Percentiles rank a stretch among this genome's conserved stretches.
Evolutionary conservation across 148 eudicot genomes (phyloP).

Genomic region (Diospyros kaki): DNA sequence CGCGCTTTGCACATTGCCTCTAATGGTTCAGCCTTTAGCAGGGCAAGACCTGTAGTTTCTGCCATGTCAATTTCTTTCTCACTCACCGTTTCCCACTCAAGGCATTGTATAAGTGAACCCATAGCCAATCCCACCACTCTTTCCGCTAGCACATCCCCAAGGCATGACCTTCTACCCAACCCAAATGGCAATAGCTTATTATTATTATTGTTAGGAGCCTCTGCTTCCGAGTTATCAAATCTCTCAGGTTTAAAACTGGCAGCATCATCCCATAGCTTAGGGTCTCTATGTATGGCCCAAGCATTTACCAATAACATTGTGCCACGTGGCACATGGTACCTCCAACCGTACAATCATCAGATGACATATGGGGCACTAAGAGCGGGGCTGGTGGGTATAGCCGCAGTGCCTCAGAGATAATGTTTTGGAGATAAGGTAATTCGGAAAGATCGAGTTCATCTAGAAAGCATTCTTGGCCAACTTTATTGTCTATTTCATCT

Average conservation of each 20-base stretch:
- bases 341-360: constrained; percentile 10
- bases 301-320: constrained; percentile 11
- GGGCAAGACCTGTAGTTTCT: constrained; percentile 22
- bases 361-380: constrained; percentile 22
- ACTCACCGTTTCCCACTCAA: constrained; percentile 13
- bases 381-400: constrained; percentile 23
- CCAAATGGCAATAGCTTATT: too few species aligned
- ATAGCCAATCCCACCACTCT: too few species aligned
- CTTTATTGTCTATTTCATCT: constrained; percentile 7
- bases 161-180: too few species aligned
- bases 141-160: too few species aligned
- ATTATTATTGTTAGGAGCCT: too few species aligned
- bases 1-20: constrained; percentile 22
- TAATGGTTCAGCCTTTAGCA: constrained; percentile 27
- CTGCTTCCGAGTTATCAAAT: too few species aligned
- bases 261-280: too few species aligned
- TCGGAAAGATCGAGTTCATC: constrained; percentile 25
- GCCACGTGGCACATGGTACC: constrained; percentile 13
- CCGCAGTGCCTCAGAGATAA: constrained; percentile 24
- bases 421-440: constrained; percentile 18
- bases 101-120: too few species aligned
- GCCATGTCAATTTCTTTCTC: constrained; percentile 16
- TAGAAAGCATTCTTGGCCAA: constrained; percentile 12
- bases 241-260: too few species aligned
- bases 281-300: too few species aligned